A percentile compares a stretch with the other conserved stretches of the same genome.
Evolutionary conservation across 768 basidiomycete species (phyloP).

Genomic region (Tricholoma bakamatsutake): DNA sequence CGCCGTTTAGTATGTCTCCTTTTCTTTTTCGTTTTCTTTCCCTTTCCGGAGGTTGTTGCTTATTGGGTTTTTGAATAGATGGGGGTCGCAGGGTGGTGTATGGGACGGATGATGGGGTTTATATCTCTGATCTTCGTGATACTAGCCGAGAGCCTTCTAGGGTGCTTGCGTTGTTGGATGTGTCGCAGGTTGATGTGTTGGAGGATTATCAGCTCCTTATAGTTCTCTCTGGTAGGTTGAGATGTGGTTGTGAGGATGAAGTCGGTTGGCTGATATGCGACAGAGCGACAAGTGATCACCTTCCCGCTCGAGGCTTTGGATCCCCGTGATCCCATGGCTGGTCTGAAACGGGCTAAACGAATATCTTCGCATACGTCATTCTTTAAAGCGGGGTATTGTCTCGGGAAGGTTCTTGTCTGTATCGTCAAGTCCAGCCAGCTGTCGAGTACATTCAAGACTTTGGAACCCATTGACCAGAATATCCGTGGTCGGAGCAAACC

Average conservation of each 20-base stretch:
- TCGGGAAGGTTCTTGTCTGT: conserved; percentile 89
- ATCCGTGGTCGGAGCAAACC: conserved; percentile 75
- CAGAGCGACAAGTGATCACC: conserved; percentile 93
- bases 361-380: conserved; percentile 96
- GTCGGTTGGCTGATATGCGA: background rate
- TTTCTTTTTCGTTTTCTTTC: conserved; percentile 4
- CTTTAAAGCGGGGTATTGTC: conserved; percentile 94
- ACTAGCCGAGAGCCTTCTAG: conserved; percentile 77
- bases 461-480: conserved; percentile 93
- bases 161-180: conserved; percentile 83
- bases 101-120: conserved; percentile 97
- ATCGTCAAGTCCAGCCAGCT: conserved; percentile 94
- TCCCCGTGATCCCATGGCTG: conserved; percentile 83
- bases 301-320: conserved; percentile 94
- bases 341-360: conserved; percentile 88
- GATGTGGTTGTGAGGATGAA: background rate
- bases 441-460: conserved; percentile 94
- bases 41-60: background rate
- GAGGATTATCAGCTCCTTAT: conserved; percentile 95
- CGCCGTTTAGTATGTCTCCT: conserved; percentile 65
- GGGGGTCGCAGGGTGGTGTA: conserved; percentile 84
- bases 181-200: conserved; percentile 91
- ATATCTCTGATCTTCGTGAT: conserved; percentile 83
- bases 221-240: conserved; percentile 84
- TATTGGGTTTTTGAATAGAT: conserved; percentile 36